A percentile compares a stretch with the other conserved stretches of the same genome.
Evolutionary conservation across 73 alveolate species (phyloP).

Genomic region (Effrenium voratum): DNA sequence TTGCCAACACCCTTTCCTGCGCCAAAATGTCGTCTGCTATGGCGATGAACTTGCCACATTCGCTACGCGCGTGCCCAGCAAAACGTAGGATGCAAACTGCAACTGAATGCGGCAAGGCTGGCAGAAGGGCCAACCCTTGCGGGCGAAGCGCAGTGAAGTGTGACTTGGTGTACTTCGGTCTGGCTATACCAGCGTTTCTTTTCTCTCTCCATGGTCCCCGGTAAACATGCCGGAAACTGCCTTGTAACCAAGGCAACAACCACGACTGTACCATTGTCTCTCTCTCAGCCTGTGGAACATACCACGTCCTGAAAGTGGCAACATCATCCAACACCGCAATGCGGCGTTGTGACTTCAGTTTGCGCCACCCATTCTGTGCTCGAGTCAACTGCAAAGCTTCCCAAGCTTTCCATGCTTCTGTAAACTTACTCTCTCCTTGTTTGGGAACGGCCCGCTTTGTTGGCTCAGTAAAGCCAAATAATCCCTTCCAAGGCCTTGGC

Average conservation of each 20-base stretch:
- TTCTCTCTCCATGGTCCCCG: slow-evolving; percentile 9
- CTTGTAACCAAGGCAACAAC: not conserved
- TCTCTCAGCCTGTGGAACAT: not conserved
- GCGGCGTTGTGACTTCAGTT: not conserved
- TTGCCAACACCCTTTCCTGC: no score
- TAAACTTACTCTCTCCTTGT: not conserved
- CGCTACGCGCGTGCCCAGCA: not conserved
- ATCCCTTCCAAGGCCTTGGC: no score
- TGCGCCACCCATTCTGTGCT: not conserved
- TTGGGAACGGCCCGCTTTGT: not conserved
- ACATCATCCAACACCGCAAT: slow-evolving; percentile 28
- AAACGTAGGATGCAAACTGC: not conserved
- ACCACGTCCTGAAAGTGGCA: not conserved
- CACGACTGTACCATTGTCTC: slow-evolving; percentile 23
- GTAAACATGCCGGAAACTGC: slow-evolving; percentile 24
- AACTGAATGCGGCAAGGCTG: slow-evolving; percentile 6
- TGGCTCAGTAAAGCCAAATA: not conserved
- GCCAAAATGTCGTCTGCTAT: not conserved
- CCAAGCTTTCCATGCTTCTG: slow-evolving; percentile 46
- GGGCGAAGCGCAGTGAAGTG: not conserved
- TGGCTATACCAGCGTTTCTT: not conserved
- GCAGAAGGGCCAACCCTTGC: not conserved
- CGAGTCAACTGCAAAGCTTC: slow-evolving; percentile 23
- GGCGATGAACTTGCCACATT: not conserved
- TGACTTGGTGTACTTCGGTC: not conserved